phyloP scores from a whole-genome alignment of 2,329 filamentous ascomycete genomes.

The Plectosphaerella cucumerina region DNA sequence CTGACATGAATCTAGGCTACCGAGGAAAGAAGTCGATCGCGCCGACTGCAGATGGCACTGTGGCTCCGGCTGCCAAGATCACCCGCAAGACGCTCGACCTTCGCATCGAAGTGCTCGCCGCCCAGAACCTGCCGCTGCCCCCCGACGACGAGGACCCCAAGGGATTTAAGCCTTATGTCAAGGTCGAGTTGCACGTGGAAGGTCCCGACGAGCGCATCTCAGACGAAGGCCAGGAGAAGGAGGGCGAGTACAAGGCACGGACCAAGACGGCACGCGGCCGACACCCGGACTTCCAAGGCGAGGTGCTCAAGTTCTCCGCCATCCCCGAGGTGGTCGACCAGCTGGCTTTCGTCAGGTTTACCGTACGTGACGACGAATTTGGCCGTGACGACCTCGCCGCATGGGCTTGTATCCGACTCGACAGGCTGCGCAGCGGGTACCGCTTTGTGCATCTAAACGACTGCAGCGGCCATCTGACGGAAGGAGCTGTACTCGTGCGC shows the following conservation, averaged over 20 bases:
- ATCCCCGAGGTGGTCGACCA: slow-evolving; percentile 59
- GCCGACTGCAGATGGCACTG: background rate
- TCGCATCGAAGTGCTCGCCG: slow-evolving; percentile 61
- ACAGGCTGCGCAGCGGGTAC: slow-evolving; percentile 72
- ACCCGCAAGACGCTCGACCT: background rate
- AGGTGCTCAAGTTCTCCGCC: slow-evolving; percentile 53
- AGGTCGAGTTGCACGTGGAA: slow-evolving; percentile 79
- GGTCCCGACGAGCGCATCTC: slow-evolving; percentile 42
- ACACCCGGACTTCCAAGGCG: slow-evolving; percentile 58
- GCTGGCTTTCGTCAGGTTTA: slow-evolving; percentile 74
- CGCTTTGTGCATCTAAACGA: slow-evolving; percentile 75
- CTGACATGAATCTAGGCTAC: slow-evolving; percentile 23
- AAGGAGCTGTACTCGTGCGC: slow-evolving; percentile 69
- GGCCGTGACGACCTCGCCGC: slow-evolving; percentile 74
- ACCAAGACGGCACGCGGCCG: slow-evolving; percentile 55
- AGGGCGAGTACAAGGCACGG: slow-evolving; percentile 51
- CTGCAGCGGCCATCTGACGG: slow-evolving; percentile 58
- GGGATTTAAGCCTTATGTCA: slow-evolving; percentile 75
- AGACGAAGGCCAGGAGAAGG: slow-evolving; percentile 34
- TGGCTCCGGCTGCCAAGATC: slow-evolving; percentile 10
- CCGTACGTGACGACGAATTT: slow-evolving; percentile 82
- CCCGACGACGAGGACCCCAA: slow-evolving; percentile 41
- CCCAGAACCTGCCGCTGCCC: slow-evolving; percentile 69
- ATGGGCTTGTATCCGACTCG: slow-evolving; percentile 85
- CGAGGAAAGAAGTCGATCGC: slow-evolving; percentile 26